These are phyloP conservation scores for Tricholoma sp. DNA, from an alignment of 768 basidiomycete genomes.

Conservation along the genomic window DNA sequence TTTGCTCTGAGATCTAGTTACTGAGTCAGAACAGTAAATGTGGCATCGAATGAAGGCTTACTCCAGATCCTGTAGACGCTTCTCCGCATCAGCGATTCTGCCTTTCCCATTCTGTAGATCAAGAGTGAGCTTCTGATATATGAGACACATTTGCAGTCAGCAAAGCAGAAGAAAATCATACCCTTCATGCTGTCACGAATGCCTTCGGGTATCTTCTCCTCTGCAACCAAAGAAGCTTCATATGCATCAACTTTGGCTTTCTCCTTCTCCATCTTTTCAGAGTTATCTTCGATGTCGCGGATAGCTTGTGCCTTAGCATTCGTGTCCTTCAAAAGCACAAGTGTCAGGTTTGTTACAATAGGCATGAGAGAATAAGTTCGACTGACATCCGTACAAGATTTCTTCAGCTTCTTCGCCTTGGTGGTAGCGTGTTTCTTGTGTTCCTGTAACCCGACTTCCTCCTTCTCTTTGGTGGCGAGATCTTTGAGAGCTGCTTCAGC, in stretches of 20 bases:
- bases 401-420: slow-evolving; percentile 89
- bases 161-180: slow-evolving; percentile 18
- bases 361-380: background rate
- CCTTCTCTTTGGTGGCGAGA: slow-evolving; percentile 37
- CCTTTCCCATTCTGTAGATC: slow-evolving; percentile 75
- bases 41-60: slow-evolving; percentile 32
- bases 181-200: slow-evolving; percentile 89
- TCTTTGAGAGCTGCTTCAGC: slow-evolving; percentile 75
- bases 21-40: background rate
- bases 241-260: slow-evolving; percentile 62
- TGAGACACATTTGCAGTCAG: background rate
- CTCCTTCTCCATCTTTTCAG: slow-evolving; percentile 65
- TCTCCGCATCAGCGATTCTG: slow-evolving; percentile 76
- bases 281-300: slow-evolving; percentile 65
- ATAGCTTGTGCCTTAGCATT: slow-evolving; percentile 55
- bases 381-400: slow-evolving; percentile 75
- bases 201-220: slow-evolving; percentile 78
- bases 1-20: slow-evolving; percentile 67
- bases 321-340: slow-evolving; percentile 42
- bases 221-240: slow-evolving; percentile 64
- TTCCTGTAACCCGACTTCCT: slow-evolving; percentile 79
- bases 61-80: slow-evolving; percentile 77
- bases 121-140: slow-evolving; percentile 74
- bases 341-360: background rate
- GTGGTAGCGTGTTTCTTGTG: slow-evolving; percentile 75